These are phyloP conservation scores for Fusarium sacchari DNA, from an alignment of 2,329 filamentous ascomycete species.

Conservation along the genomic window DNA sequence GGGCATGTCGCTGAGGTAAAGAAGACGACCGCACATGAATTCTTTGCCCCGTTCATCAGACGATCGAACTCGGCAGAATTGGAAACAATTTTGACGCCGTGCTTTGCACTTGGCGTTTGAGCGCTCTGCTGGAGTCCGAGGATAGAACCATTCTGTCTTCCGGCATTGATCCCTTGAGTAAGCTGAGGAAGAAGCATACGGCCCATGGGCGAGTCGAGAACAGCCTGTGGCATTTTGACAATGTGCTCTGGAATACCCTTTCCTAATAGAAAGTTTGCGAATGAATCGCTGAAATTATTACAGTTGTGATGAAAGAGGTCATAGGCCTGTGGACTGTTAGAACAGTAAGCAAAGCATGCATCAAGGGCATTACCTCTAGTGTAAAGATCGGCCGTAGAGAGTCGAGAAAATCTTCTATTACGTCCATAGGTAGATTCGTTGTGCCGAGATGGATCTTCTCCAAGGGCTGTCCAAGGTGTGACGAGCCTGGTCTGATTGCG, in stretches of 20 bases:
- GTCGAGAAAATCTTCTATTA: conserved; percentile 87
- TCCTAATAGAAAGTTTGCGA: conserved; percentile 88
- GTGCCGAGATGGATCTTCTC: conserved; percentile 78
- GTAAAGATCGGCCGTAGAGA: conserved; percentile 87
- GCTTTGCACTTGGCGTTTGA: conserved; percentile 38
- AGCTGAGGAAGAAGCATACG: conserved; percentile 84
- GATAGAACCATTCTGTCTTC: conserved; percentile 60
- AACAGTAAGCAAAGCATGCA: not conserved
- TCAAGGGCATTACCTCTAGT: conserved; percentile 65
- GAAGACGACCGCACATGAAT: conserved; percentile 83
- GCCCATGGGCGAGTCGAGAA: conserved; percentile 87
- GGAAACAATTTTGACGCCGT: conserved; percentile 68
- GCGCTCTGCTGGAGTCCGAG: conserved; percentile 60
- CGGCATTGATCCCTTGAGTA: conserved; percentile 61
- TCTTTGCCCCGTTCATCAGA: conserved; percentile 65
- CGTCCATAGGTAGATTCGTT: conserved; percentile 81
- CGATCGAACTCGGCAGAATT: conserved; percentile 50
- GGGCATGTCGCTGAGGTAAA: conserved; percentile 90
- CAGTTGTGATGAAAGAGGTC: conserved; percentile 93
- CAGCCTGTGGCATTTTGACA: conserved; percentile 82
- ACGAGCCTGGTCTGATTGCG: conserved; percentile 80
- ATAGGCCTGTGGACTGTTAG: conserved; percentile 69
- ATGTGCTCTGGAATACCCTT: conserved; percentile 91
- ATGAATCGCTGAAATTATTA: conserved; percentile 96
- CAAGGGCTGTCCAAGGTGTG: conserved; percentile 87